A percentile compares a stretch with the other conserved stretches of the same genome.
Evolutionary conservation across 768 basidiomycete genomes (phyloP).

Genomic region (Hericium rajendrae): DNA sequence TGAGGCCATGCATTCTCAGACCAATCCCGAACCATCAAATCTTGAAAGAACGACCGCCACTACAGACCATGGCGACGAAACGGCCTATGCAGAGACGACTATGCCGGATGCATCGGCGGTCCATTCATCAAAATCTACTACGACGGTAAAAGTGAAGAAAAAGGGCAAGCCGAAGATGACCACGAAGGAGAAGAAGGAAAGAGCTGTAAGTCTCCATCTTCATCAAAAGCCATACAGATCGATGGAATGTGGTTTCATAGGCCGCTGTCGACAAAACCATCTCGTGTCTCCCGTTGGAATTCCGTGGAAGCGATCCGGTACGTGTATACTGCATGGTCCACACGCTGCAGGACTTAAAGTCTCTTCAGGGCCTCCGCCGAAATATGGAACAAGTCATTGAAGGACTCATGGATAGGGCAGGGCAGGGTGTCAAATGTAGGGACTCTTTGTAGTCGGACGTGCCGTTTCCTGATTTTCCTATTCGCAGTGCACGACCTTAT

Average conservation of each 20-base stretch:
- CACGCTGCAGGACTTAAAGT: not conserved
- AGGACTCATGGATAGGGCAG: conserved; percentile 55
- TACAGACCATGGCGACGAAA: conserved; percentile 18
- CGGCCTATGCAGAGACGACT: conserved; percentile 30
- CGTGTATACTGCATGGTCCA: conserved; percentile 19
- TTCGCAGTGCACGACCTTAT: conserved; percentile 65
- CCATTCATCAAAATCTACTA: conserved; percentile 23
- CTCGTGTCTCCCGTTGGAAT: conserved; percentile 76
- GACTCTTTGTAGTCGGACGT: not conserved
- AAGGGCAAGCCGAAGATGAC: conserved; percentile 59
- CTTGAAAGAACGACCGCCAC: conserved; percentile 26
- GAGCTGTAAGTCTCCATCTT: conserved; percentile 38
- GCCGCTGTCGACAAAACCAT: conserved; percentile 63
- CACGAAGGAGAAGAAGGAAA: conserved; percentile 77
- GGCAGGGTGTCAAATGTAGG: conserved; percentile 54
- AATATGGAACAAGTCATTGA: conserved; percentile 79
- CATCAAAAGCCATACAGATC: not conserved
- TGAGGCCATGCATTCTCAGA: conserved; percentile 35
- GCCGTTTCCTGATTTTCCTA: not conserved
- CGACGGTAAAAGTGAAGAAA: conserved; percentile 30
- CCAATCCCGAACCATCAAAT: conserved; percentile 20
- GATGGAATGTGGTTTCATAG: conserved; percentile 20
- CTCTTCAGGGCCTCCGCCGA: conserved; percentile 51
- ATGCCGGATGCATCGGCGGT: conserved; percentile 29
- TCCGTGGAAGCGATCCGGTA: conserved; percentile 81